Evolutionary conservation across 176 grass and related monocot species (phyloP).

Genomic region (Oryza meridionalis): DNA sequence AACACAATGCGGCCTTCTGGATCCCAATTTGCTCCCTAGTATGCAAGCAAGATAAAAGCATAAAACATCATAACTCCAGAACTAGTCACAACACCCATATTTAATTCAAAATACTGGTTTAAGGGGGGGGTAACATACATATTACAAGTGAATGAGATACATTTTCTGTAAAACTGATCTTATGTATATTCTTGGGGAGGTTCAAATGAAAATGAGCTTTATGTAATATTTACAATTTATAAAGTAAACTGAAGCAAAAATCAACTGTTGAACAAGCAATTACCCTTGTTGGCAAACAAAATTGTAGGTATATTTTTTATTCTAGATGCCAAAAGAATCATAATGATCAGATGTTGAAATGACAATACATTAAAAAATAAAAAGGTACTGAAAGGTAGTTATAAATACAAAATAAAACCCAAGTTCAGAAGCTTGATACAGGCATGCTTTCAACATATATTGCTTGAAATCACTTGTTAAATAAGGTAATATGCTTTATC

Average conservation of each 20-base stretch:
- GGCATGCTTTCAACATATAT: neutral
- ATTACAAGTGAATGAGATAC: neutral
- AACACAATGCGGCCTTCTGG: conserved; percentile 81
- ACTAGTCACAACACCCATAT: neutral
- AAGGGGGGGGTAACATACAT: neutral
- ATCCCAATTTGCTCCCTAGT: conserved; percentile 84
- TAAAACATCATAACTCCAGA: conserved; percentile 17
- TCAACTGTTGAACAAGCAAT: neutral
- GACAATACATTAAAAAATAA: conserved; percentile 27
- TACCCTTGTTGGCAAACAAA: conserved; percentile 8
- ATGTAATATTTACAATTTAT: conserved; percentile 14
- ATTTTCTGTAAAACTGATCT: neutral
- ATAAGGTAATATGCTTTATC: neutral
- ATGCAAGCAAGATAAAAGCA: conserved; percentile 40
- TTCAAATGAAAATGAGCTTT: neutral
- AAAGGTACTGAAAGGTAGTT: neutral
- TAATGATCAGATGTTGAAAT: neutral
- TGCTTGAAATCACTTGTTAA: neutral
- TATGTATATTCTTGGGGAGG: neutral
- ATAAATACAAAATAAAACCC: conserved; percentile 24
- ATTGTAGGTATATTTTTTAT: neutral
- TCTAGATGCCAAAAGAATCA: neutral
- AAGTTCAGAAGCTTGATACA: neutral
- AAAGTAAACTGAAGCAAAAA: neutral
- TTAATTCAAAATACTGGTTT: conserved; percentile 9